A percentile compares a stretch with the other conserved stretches of the same genome.
These are phyloP conservation scores for Colletotrichum shisoi DNA, from an alignment of 2,329 filamentous ascomycete genomes.

Conservation along the genomic window DNA sequence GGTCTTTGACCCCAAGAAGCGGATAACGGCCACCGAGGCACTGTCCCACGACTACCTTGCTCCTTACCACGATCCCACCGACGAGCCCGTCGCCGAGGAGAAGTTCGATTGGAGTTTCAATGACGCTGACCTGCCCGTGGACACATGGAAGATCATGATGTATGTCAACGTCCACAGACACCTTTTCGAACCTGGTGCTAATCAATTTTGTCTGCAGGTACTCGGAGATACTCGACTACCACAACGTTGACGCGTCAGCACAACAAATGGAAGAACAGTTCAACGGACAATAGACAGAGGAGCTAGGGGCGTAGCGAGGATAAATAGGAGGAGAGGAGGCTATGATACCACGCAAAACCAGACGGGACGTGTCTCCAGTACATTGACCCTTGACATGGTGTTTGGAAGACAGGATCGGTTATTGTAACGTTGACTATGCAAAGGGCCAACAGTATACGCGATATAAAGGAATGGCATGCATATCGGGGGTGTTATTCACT, in stretches of 20 bases:
- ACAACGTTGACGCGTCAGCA: conserved; percentile 77
- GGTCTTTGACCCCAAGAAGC: conserved; percentile 97
- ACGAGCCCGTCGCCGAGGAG: conserved; percentile 93
- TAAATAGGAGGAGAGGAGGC: conserved; percentile 30
- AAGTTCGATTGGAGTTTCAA: conserved; percentile 99
- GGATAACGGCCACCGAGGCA: conserved; percentile 85
- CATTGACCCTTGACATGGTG: conserved; percentile 39
- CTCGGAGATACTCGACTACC: conserved; percentile 97
- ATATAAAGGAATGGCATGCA: conserved; percentile 39
- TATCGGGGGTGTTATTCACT: conserved; percentile 31
- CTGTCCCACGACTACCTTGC: conserved; percentile 92
- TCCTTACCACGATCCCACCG: conserved; percentile 95
- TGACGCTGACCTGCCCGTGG: conserved; percentile 93
- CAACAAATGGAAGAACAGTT: conserved; percentile 48
- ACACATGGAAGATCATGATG: conserved; percentile 99
- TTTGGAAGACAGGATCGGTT: conserved; percentile 37
- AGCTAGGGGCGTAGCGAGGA: conserved; percentile 20
- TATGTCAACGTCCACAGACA: conserved; percentile 57
- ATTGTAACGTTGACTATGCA: conserved; percentile 39
- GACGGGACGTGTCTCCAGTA: conserved; percentile 38
- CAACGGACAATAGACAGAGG: conserved; percentile 48
- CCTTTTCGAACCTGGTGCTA: not conserved
- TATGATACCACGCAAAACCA: conserved; percentile 41
- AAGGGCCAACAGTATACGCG: conserved; percentile 39
- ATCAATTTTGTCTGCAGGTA: conserved; percentile 69